Conservation (phyloP, 140 eudicot species). For the Bidens hawaiensis region DNA sequence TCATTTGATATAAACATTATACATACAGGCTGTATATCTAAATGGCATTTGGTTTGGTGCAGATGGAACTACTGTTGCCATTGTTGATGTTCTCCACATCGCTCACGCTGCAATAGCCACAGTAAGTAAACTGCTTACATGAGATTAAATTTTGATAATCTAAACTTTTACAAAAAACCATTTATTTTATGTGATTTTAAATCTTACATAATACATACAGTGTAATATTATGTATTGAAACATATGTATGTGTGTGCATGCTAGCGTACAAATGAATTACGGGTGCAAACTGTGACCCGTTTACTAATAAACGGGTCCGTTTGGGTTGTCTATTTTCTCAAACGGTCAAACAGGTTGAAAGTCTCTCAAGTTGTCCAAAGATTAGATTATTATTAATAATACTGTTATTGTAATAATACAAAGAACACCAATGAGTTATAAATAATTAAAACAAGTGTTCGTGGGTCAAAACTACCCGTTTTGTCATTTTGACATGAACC, state of each 20-base stretch:
- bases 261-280: background rate
- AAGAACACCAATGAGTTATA: background rate
- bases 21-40: background rate
- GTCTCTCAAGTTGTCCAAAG: background rate
- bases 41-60: conserved; percentile 27
- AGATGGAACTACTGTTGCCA: conserved; percentile 82
- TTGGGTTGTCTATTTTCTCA: background rate
- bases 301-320: background rate
- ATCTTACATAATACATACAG: background rate
- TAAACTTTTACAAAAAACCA: background rate
- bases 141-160: background rate
- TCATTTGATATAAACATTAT: background rate
- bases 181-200: background rate
- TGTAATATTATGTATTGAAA: background rate
- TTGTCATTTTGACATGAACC: background rate
- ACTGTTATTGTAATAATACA: background rate
- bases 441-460: background rate
- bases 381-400: background rate
- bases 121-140: conserved; percentile 42
- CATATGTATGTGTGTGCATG: too few relatives aligned
- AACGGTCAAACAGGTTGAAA: background rate
- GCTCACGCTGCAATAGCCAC: conserved; percentile 94
- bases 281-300: background rate
- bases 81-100: conserved; percentile 87
- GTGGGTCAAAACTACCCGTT: background rate